Percentiles rank a stretch among this genome's conserved stretches.
phyloP scores from a whole-genome alignment of 495 filamentous ascomycete species.

The Penicillium simplicissimum region DNA sequence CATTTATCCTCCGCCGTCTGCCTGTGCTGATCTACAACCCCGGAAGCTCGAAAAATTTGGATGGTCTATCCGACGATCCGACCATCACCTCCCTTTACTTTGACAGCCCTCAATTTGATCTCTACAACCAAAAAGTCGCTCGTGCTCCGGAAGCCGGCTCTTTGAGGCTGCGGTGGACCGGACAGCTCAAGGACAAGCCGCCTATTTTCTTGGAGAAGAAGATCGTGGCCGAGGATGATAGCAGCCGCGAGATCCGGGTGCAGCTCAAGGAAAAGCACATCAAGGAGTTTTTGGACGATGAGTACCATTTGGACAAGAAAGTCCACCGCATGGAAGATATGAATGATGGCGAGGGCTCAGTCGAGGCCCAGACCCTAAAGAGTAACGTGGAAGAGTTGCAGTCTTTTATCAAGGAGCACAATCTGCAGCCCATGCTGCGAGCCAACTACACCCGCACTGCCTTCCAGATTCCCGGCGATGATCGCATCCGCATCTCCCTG shows the following conservation, averaged over 20 bases:
- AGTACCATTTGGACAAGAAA: conserved; percentile 91
- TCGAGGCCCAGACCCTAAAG: conserved; percentile 57
- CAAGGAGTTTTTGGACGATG: conserved; percentile 79
- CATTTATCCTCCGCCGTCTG: conserved; percentile 83
- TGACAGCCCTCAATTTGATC: conserved; percentile 78
- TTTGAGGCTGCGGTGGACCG: conserved; percentile 87
- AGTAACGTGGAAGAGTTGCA: conserved; percentile 76
- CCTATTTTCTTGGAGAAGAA: conserved; percentile 89
- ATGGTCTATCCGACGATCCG: conserved; percentile 76
- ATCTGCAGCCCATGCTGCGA: conserved; percentile 80
- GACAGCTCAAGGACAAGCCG: conserved; percentile 73
- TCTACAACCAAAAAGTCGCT: conserved; percentile 84
- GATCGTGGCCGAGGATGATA: conserved; percentile 70
- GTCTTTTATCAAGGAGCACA: conserved; percentile 71
- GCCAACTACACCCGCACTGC: conserved; percentile 94
- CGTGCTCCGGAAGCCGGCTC: conserved; percentile 76
- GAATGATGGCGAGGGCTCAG: conserved; percentile 58
- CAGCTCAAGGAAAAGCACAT: conserved; percentile 92
- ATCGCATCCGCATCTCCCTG: conserved; percentile 86
- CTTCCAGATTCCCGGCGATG: conserved; percentile 93
- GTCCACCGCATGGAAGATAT: conserved; percentile 78
- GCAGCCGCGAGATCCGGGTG: conserved; percentile 74
- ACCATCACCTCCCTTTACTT: conserved; percentile 96
- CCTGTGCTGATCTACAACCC: conserved; percentile 93
- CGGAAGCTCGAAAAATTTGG: conserved; percentile 72